phyloP scores from a whole-genome alignment of 2,329 filamentous ascomycete genomes.

The Alternaria solani region DNA sequence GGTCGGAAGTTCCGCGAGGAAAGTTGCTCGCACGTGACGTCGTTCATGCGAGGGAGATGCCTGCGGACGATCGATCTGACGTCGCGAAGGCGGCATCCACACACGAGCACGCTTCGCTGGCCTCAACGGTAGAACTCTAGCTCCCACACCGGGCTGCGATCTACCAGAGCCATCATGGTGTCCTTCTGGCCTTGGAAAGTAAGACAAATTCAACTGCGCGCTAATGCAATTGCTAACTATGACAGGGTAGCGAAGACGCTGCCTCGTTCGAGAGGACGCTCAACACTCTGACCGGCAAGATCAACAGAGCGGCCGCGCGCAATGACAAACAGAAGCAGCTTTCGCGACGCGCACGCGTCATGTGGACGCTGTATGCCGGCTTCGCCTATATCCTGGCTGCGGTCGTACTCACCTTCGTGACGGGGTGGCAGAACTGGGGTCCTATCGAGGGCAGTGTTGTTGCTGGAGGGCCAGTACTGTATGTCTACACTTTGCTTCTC shows the following conservation, averaged over 20 bases:
- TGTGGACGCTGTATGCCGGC: constrained; percentile 88
- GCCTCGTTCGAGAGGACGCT: constrained; percentile 94
- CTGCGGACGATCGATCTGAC: constrained; percentile 36
- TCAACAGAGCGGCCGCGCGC: constrained; percentile 74
- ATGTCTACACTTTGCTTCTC: constrained; percentile 42
- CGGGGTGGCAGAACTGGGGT: constrained; percentile 82
- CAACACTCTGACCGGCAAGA: constrained; percentile 81
- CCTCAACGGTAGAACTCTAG: constrained; percentile 29
- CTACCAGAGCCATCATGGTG: constrained; percentile 66
- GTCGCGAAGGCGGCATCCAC: constrained; percentile 25
- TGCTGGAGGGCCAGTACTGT: constrained; percentile 80
- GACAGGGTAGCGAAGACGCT: constrained; percentile 79
- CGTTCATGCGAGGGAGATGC: constrained; percentile 28
- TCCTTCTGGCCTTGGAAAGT: constrained; percentile 76
- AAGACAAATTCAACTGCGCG: neutral
- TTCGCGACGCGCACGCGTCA: constrained; percentile 79
- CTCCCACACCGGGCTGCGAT: constrained; percentile 37
- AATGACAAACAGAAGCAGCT: constrained; percentile 77
- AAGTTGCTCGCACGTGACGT: constrained; percentile 30
- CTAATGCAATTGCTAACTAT: constrained; percentile 20
- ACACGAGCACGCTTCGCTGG: constrained; percentile 40
- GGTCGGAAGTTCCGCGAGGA: constrained; percentile 28
- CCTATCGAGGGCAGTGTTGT: constrained; percentile 79
- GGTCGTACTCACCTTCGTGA: constrained; percentile 81
- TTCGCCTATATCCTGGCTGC: constrained; percentile 90